A percentile compares a stretch with the other conserved stretches of the same genome.
These are phyloP conservation scores for Syncephalastrum sp. DNA, from an alignment of 371 early-diverging fungal species.

Conservation along the genomic window DNA sequence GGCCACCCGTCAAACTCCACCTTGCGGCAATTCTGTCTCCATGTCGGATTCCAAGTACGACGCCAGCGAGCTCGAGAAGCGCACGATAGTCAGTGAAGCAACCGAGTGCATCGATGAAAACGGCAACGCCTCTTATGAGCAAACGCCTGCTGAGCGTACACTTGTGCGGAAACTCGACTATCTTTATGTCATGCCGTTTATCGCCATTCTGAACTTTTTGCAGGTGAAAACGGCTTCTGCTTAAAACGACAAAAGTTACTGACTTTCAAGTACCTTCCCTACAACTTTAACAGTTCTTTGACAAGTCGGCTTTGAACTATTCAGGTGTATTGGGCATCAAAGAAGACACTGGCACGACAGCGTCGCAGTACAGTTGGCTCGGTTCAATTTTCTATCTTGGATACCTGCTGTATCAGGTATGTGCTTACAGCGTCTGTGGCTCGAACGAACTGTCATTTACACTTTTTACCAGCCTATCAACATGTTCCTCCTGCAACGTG, in stretches of 20 bases:
- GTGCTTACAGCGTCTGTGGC: neutral
- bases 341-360: constrained; percentile 15
- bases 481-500: constrained; percentile 25
- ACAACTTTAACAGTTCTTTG: constrained; percentile 22
- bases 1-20: too few relatives aligned
- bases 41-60: too few relatives aligned
- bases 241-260: too few relatives aligned
- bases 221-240: constrained; percentile 15
- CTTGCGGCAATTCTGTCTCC: too few relatives aligned
- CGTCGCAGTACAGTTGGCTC: constrained; percentile 21
- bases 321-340: constrained; percentile 21
- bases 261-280: too few relatives aligned
- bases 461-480: constrained; percentile 19
- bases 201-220: constrained; percentile 30
- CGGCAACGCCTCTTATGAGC: constrained; percentile 15
- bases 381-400: constrained; percentile 26
- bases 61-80: too few relatives aligned
- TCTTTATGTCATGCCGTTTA: constrained; percentile 30
- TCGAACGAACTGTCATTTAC: neutral
- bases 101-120: constrained; percentile 11
- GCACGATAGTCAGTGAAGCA: neutral
- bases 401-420: constrained; percentile 23
- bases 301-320: constrained; percentile 33
- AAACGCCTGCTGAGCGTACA: constrained; percentile 12
- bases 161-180: constrained; percentile 27